phyloP scores from a whole-genome alignment of 2,329 filamentous ascomycete genomes.

The Cladosporium sp. region DNA sequence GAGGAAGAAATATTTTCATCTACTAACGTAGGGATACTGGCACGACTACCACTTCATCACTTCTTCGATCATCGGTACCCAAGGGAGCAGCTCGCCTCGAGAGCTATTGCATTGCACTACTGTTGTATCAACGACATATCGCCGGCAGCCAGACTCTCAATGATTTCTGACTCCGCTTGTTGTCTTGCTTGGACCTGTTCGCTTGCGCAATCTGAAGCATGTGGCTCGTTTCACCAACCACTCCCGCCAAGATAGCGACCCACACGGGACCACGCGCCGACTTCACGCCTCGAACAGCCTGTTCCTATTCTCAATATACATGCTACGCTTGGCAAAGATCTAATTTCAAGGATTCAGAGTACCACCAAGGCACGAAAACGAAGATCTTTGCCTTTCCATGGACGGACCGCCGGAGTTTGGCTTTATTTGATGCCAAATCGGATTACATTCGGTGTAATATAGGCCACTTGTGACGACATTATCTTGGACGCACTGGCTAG shows the following conservation, averaged over 20 bases:
- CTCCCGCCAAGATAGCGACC: constrained; percentile 1
- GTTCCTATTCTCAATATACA: constrained; percentile 1
- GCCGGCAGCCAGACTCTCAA: not conserved
- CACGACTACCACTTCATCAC: not conserved
- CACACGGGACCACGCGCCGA: constrained; percentile 1
- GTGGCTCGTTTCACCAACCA: not conserved
- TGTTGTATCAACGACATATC: not conserved
- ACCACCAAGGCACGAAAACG: not conserved
- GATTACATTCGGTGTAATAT: not conserved
- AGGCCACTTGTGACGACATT: not conserved
- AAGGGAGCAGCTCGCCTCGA: not conserved
- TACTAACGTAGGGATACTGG: not conserved
- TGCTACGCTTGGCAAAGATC: constrained; percentile 6
- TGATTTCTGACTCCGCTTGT: not conserved
- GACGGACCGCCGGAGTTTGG: not conserved
- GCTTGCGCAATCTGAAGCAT: not conserved
- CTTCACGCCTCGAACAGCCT: constrained; percentile 4
- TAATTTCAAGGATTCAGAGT: constrained; percentile 1
- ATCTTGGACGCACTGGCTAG: not conserved
- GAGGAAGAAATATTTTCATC: no score
- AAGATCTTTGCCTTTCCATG: constrained; percentile 5
- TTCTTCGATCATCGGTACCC: not conserved
- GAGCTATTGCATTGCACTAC: not conserved
- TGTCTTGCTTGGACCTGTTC: not conserved
- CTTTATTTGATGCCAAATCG: not conserved